A percentile compares a stretch with the other conserved stretches of the same genome.
These are phyloP conservation scores for Penicillium paxilli DNA, from an alignment of 495 filamentous ascomycete genomes.

Conservation along the genomic window DNA sequence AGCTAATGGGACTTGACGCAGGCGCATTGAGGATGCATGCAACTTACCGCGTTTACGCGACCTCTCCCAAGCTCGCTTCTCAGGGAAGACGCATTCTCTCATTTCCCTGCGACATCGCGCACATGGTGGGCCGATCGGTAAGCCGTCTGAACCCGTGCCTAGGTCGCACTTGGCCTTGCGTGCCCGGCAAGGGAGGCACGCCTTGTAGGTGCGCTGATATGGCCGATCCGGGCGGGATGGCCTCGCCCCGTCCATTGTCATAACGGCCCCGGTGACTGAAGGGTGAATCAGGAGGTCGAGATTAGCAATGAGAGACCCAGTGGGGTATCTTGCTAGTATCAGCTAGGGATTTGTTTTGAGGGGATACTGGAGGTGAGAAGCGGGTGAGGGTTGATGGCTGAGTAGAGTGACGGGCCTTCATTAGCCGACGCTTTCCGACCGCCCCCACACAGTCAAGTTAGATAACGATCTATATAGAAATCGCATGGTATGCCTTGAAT, in stretches of 20 bases:
- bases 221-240: slow-evolving; percentile 36
- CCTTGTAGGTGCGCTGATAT: slow-evolving; percentile 53
- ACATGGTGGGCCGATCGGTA: slow-evolving; percentile 88
- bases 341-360: neutral
- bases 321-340: slow-evolving; percentile 2
- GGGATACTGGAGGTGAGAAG: neutral
- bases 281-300: slow-evolving; percentile 22
- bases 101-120: slow-evolving; percentile 86
- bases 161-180: slow-evolving; percentile 51
- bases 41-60: slow-evolving; percentile 36
- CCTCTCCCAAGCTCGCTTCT: slow-evolving; percentile 59
- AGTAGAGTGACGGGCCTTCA: neutral
- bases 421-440: slow-evolving; percentile 1
- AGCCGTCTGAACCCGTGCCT: slow-evolving; percentile 64
- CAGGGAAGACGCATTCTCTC: slow-evolving; percentile 92
- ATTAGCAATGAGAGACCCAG: slow-evolving; percentile 6
- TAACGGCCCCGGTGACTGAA: slow-evolving; percentile 4
- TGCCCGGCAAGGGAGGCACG: slow-evolving; percentile 47
- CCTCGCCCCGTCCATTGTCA: slow-evolving; percentile 42
- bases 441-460: neutral
- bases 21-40: neutral
- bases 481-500: too few species aligned
- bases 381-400: neutral
- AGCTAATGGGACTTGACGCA: neutral
- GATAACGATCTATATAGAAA: too few species aligned